Conservation (phyloP, 176 grass and related monocot species). For the Cocos nucifera region DNA sequence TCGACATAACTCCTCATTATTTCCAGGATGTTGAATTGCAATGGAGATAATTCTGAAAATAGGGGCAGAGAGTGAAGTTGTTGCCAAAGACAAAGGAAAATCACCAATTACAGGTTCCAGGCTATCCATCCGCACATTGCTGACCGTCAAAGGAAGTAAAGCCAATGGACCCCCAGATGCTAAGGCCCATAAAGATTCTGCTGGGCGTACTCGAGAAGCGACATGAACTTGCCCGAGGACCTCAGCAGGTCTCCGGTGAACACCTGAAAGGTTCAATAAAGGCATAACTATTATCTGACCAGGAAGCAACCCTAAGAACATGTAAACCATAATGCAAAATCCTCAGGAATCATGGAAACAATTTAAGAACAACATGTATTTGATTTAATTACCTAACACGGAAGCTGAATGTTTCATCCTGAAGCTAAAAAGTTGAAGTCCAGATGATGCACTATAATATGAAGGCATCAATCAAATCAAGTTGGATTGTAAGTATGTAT, state of each 20-base stretch:
- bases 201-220: conserved; percentile 63
- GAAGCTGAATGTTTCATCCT: no score
- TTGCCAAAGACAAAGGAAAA: conserved; percentile 37
- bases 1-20: conserved; percentile 80
- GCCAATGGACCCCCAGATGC: conserved; percentile 83
- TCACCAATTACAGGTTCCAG: conserved; percentile 73
- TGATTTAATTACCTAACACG: no score
- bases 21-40: conserved; percentile 84
- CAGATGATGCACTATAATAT: no score
- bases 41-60: conserved; percentile 89
- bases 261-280: conserved; percentile 54
- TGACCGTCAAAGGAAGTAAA: conserved; percentile 89
- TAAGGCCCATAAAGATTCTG: conserved; percentile 92
- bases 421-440: no score
- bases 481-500: no score
- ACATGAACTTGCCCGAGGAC: conserved; percentile 94
- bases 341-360: no score
- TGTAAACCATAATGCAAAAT: no score
- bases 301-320: no score
- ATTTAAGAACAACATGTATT: no score
- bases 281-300: neutral
- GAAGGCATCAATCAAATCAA: no score
- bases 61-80: conserved; percentile 67
- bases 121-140: conserved; percentile 76
- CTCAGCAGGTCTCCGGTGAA: conserved; percentile 88